Base-by-base conservation (phyloP, 306 rosid genomes). In the Dalbergia cochinchinensis region DNA sequence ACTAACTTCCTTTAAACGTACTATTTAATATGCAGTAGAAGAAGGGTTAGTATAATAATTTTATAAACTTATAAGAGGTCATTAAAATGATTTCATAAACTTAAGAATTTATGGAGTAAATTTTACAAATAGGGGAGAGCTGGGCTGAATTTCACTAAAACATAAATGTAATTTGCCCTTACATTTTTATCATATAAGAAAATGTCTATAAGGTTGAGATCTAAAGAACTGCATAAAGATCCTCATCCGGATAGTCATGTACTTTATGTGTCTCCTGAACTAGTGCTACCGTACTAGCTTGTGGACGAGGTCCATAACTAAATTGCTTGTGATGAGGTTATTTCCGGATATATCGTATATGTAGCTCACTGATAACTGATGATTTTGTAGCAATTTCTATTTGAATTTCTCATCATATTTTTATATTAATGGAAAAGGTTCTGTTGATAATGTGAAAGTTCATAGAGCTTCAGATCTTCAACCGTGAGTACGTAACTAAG, bases 331-430 rank as follows among this genome's bases (percentile, higher is more conserved):
- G 9, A 54, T 54, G 60, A 54, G 7, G 20, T n/a, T 54, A 15
- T 1, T 20, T 20, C 22, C 22, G 39, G 6, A 6, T 35, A 35
- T 20, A 35, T 35, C 5, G 4, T n/a, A 51, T 10, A 37, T 51
- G 41, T 65, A 58, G 26, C 62, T 76, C 78, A 64, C 44, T 42
- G 69, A 64, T 70, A 20, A 19, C 58, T 0, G 22, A 20, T 19
- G 71, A 31, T 64, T 73, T 66, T 33, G 73, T 50, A n/a, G 45
- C 41, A 18, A n/a, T 15, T 39, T 37, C 8, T 65, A 50, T 41
- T 71, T 26, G 48, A 58, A 63, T 37, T 73, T 69, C 50, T 78
- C 57, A 69, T 74, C 64, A 65, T 63, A 10, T 64, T 19, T 20
- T 71, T 19, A 62, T 71, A 5, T 34, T 65, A 42, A 14, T 50